These are phyloP conservation scores for Apiospora arundinis DNA, from an alignment of 2,329 filamentous ascomycete species.

Conservation along the genomic window DNA sequence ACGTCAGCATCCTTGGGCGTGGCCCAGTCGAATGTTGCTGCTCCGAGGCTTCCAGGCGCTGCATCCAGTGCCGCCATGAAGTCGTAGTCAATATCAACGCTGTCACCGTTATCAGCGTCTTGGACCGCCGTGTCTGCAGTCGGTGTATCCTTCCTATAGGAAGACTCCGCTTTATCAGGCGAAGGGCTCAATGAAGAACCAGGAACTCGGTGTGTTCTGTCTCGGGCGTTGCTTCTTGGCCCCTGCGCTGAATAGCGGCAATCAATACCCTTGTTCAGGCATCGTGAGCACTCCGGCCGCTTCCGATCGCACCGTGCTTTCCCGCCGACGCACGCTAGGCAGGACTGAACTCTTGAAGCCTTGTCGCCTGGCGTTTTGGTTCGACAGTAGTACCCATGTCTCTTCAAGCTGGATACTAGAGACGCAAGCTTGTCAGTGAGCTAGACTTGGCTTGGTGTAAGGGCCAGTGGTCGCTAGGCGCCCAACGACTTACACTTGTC, in stretches of 20 bases:
- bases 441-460: background rate
- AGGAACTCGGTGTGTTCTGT: background rate
- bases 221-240: background rate
- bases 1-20: background rate
- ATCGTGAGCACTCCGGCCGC: constrained; percentile 46
- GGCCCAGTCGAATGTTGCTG: background rate
- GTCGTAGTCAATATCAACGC: background rate
- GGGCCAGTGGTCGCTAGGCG: constrained; percentile 28
- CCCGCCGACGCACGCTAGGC: constrained; percentile 43
- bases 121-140: background rate
- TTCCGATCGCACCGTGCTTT: constrained; percentile 47
- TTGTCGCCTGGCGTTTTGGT: constrained; percentile 38
- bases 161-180: background rate
- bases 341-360: constrained; percentile 41
- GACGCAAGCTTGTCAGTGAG: background rate
- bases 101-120: background rate
- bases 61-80: background rate
- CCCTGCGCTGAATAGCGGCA: constrained; percentile 44
- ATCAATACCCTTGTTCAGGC: constrained; percentile 40
- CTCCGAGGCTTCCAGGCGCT: background rate
- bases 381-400: constrained; percentile 53
- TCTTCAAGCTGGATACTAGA: constrained; percentile 48
- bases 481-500: constrained; percentile 43
- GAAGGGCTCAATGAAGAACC: background rate
- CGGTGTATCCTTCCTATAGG: too few relatives aligned